A percentile compares a stretch with the other conserved stretches of the same genome.
Conservation (phyloP, 495 filamentous ascomycete genomes). For the Hypomontagnella submonticulosa region DNA sequence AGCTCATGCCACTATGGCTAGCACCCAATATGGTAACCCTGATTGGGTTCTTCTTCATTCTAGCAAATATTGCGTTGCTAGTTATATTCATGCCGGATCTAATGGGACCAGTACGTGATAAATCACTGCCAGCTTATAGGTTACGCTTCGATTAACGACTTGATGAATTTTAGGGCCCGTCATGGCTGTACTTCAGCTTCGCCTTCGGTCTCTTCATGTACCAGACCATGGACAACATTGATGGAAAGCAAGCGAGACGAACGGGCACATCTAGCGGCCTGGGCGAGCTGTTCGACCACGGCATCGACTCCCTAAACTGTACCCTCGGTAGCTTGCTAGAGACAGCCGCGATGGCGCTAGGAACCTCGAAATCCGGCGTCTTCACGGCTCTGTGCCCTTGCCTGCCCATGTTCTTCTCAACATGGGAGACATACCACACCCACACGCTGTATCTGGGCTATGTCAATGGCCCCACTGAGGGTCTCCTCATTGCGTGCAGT, state of each 20-base stretch:
- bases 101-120: constrained; percentile 78
- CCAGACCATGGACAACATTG: constrained; percentile 98
- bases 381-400: constrained; percentile 93
- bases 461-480: constrained; percentile 97
- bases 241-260: constrained; percentile 95
- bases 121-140: constrained; percentile 1
- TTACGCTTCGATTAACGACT: constrained; percentile 28
- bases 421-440: constrained; percentile 99
- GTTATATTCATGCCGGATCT: constrained; percentile 90
- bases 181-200: constrained; percentile 95
- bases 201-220: constrained; percentile 97
- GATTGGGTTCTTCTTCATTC: constrained; percentile 92
- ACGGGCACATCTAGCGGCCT: constrained; percentile 95
- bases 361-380: constrained; percentile 80
- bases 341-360: constrained; percentile 90
- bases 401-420: constrained; percentile 98
- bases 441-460: constrained; percentile 97
- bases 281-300: constrained; percentile 97
- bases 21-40: constrained; percentile 98
- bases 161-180: constrained; percentile 68
- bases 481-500: constrained; percentile 84
- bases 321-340: constrained; percentile 89
- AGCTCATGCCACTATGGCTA: constrained; percentile 92
- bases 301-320: constrained; percentile 97
- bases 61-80: constrained; percentile 83